A percentile compares a stretch with the other conserved stretches of the same genome.
Evolutionary conservation across 805 yeast genomes (phyloP).

Genomic region (Schwanniomyces occidentalis): DNA sequence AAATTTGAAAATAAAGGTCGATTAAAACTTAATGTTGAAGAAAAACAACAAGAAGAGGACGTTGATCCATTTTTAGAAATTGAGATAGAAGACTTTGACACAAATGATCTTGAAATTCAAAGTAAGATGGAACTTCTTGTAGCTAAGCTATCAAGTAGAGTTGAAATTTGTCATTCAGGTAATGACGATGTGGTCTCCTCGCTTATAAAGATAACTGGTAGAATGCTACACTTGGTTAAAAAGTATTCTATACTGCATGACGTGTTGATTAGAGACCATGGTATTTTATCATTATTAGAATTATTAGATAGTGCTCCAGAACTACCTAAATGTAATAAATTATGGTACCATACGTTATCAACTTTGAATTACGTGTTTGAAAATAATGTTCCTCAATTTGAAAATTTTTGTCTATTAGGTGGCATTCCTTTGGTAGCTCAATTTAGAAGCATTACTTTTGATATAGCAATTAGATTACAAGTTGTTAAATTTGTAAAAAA

Average conservation of each 20-base stretch:
- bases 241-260: constrained; percentile 43
- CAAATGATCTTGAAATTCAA: constrained; percentile 42
- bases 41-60: constrained; percentile 18
- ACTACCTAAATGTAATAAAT: constrained; percentile 27
- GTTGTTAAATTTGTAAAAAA: constrained; percentile 36
- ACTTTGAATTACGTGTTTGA: constrained; percentile 37
- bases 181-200: constrained; percentile 30
- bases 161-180: constrained; percentile 29
- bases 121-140: constrained; percentile 39
- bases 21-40: background rate
- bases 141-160: constrained; percentile 30
- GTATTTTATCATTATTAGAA: constrained; percentile 39
- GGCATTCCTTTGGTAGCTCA: constrained; percentile 44
- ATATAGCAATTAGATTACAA: constrained; percentile 32
- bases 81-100: constrained; percentile 39
- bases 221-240: constrained; percentile 37
- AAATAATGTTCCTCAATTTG: constrained; percentile 30
- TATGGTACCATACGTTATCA: constrained; percentile 39
- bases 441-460: constrained; percentile 32
- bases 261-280: constrained; percentile 42
- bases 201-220: constrained; percentile 35
- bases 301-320: constrained; percentile 36
- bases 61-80: constrained; percentile 40
- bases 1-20: background rate
- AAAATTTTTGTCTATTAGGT: constrained; percentile 43